These are phyloP conservation scores for Russula earlei DNA, from an alignment of 768 basidiomycete genomes.

Conservation along the genomic window DNA sequence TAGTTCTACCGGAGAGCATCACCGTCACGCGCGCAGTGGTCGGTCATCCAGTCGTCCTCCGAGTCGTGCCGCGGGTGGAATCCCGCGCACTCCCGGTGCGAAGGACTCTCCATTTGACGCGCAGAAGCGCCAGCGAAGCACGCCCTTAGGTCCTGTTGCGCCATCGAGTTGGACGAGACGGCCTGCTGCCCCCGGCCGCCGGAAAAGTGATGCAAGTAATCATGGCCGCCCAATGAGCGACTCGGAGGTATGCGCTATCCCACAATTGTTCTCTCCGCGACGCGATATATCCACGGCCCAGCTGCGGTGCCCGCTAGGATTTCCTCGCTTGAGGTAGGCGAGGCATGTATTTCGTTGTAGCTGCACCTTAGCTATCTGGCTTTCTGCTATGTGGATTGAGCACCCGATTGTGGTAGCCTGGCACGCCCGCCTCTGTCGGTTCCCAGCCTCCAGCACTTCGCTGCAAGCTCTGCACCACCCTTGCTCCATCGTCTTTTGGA, in stretches of 20 bases:
- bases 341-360: neutral
- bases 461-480: neutral
- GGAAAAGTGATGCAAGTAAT: slow-evolving; percentile 69
- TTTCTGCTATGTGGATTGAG: neutral
- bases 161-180: slow-evolving; percentile 74
- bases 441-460: neutral
- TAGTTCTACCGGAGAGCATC: slow-evolving; percentile 36
- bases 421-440: neutral
- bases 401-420: neutral
- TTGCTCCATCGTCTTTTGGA: neutral
- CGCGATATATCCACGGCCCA: neutral
- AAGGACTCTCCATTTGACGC: slow-evolving; percentile 59
- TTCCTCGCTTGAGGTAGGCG: neutral
- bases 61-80: slow-evolving; percentile 41
- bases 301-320: neutral
- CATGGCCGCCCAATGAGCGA: slow-evolving; percentile 46
- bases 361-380: neutral
- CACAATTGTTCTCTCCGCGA: neutral
- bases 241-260: slow-evolving; percentile 49
- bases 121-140: slow-evolving; percentile 58
- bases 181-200: slow-evolving; percentile 54
- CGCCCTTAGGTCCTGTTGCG: slow-evolving; percentile 46
- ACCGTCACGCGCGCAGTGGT: slow-evolving; percentile 27
- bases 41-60: slow-evolving; percentile 40
- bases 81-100: slow-evolving; percentile 40